These are phyloP conservation scores for Microstegium vimineum DNA, from an alignment of 176 grass and related monocot species.

Conservation along the genomic window DNA sequence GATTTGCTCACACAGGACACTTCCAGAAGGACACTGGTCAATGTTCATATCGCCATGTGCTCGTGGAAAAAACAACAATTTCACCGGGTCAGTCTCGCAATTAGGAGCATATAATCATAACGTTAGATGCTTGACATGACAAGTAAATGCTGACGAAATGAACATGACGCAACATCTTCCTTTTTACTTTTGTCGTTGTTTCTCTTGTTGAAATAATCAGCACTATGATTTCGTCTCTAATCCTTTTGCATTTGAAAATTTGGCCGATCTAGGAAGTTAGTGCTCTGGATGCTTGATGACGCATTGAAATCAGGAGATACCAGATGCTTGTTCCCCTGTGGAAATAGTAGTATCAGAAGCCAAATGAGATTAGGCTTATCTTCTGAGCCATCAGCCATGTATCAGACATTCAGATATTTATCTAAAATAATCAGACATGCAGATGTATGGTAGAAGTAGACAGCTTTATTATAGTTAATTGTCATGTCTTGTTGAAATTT, in stretches of 20 bases:
- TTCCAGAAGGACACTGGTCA: neutral
- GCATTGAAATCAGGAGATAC: neutral
- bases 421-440: neutral
- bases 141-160: neutral
- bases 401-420: neutral
- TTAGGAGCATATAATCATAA: neutral
- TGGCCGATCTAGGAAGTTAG: neutral
- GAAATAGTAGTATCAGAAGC: neutral
- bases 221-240: neutral
- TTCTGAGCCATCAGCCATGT: neutral
- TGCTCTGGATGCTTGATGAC: slow-evolving; percentile 13
- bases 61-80: neutral
- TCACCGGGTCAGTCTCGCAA: neutral
- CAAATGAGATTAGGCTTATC: neutral
- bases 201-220: neutral
- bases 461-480: neutral
- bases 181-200: neutral
- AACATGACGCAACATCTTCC: neutral
- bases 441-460: neutral
- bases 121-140: neutral
- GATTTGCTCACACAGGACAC: neutral
- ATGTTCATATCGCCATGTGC: neutral
- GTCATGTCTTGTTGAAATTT: neutral
- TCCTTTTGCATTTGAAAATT: neutral
- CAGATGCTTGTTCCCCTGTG: neutral